Evolutionary conservation across 2,329 filamentous ascomycete genomes (phyloP).

Genomic region (Hawksworthiomyces lignivorus): DNA sequence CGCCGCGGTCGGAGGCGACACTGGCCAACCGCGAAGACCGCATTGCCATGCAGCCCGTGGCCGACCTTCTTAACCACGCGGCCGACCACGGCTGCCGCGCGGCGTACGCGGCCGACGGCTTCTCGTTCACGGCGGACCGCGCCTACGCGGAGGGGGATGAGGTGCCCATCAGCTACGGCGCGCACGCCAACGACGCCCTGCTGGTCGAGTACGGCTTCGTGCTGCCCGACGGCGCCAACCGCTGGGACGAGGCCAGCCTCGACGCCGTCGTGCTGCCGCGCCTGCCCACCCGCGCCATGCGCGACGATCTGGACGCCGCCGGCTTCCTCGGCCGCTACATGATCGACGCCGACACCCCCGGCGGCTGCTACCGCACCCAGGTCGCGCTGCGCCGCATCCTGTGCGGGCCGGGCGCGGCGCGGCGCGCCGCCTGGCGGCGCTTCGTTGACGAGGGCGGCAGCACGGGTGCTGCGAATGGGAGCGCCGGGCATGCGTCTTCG

Average conservation of each 20-base stretch:
- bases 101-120: constrained; percentile 40
- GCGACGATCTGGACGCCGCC: constrained; percentile 13
- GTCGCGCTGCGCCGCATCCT: constrained; percentile 17
- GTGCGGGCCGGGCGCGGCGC: constrained; percentile 3
- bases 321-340: constrained; percentile 19
- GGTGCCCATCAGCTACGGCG: constrained; percentile 60
- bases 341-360: constrained; percentile 17
- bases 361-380: constrained; percentile 19
- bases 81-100: constrained; percentile 42
- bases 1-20: constrained; percentile 34
- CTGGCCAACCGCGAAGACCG: constrained; percentile 43
- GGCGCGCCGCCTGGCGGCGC: constrained; percentile 11
- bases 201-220: constrained; percentile 58
- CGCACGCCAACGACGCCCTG: constrained; percentile 65
- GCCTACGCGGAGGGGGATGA: constrained; percentile 53
- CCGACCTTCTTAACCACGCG: constrained; percentile 60
- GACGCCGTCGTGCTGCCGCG: constrained; percentile 35
- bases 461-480: background rate
- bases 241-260: constrained; percentile 40
- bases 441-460: constrained; percentile 11
- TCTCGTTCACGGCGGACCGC: constrained; percentile 44
- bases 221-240: constrained; percentile 29
- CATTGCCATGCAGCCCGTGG: constrained; percentile 62
- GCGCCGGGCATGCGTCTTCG: background rate
- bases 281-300: constrained; percentile 2